Conservation (phyloP, 2,329 filamentous ascomycete species). For the Acarospora socialis region DNA sequence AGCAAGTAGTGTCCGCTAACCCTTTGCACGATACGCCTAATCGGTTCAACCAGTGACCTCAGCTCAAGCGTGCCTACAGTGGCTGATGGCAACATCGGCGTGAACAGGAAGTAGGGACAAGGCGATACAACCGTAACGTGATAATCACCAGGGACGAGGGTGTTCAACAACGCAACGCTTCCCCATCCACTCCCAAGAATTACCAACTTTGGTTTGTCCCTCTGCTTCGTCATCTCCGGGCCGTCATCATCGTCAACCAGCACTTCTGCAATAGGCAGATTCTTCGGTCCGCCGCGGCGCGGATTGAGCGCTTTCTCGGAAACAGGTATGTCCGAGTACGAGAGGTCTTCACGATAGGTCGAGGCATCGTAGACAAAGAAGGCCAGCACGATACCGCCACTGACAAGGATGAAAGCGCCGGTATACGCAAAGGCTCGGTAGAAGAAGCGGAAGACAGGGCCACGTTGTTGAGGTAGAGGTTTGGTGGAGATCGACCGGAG, state of each 20-base stretch:
- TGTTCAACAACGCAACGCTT: conserved; percentile 80
- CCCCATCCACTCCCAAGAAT: conserved; percentile 93
- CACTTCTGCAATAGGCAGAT: conserved; percentile 77
- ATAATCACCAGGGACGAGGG: conserved; percentile 78
- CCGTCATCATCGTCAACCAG: conserved; percentile 81
- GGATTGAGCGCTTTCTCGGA: conserved; percentile 72
- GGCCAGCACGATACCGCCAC: conserved; percentile 54
- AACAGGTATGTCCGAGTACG: conserved; percentile 61
- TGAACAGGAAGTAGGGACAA: conserved; percentile 94
- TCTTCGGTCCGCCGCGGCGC: conserved; percentile 77
- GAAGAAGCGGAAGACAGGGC: conserved; percentile 36
- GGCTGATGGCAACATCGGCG: conserved; percentile 91
- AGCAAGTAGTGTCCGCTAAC: conserved; percentile 82
- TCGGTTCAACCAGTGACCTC: conserved; percentile 81
- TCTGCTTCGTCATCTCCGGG: conserved; percentile 52
- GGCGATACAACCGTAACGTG: conserved; percentile 92
- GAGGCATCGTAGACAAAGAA: conserved; percentile 93
- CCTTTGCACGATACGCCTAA: conserved; percentile 65
- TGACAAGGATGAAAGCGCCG: conserved; percentile 60
- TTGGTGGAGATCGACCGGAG: conserved; percentile 18
- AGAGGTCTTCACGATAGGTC: conserved; percentile 65
- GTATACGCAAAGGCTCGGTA: conserved; percentile 57
- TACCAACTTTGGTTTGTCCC: conserved; percentile 83
- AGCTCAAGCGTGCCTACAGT: conserved; percentile 91
- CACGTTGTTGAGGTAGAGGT: conserved; percentile 21